Conservation (phyloP, 2,329 filamentous ascomycete genomes). For the Cadophora gregata region DNA sequence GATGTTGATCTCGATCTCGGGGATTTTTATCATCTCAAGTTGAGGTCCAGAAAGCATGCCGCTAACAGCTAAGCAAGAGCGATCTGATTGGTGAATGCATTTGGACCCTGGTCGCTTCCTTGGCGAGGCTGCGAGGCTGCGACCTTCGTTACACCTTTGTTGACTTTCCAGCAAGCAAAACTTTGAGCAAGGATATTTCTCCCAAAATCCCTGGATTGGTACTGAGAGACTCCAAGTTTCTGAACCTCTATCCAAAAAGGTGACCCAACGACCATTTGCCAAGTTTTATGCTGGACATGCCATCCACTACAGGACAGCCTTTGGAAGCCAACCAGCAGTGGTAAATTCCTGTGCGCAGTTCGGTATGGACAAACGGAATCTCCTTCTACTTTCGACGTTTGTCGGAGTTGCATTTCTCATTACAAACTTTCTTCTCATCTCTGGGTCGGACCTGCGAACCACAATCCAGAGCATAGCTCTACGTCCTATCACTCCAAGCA, state of each 20-base stretch:
- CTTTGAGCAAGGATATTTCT: not conserved
- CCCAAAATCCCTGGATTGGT: not conserved
- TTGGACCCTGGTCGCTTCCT: not conserved
- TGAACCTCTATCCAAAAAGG: not conserved
- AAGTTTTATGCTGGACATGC: not conserved
- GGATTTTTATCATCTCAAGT: constrained; percentile 1
- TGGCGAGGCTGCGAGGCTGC: constrained; percentile 21
- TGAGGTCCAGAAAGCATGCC: not conserved
- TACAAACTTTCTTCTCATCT: constrained; percentile 40
- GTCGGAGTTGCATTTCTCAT: constrained; percentile 37
- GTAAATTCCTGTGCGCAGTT: constrained; percentile 2
- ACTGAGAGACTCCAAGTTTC: not conserved
- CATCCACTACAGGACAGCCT: not conserved
- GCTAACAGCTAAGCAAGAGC: not conserved
- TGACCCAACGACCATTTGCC: no score
- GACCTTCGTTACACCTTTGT: not conserved
- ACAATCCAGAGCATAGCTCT: constrained; percentile 39
- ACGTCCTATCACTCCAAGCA: constrained; percentile 32
- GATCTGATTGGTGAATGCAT: constrained; percentile 6
- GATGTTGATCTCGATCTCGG: not conserved
- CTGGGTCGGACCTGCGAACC: constrained; percentile 36
- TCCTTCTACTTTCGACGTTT: constrained; percentile 36
- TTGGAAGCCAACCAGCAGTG: not conserved
- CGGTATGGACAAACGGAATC: constrained; percentile 36
- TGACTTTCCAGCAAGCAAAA: not conserved